These are phyloP conservation scores for Globisporangium middletonii DNA, from an alignment of 352 stramenopile species.

Conservation along the genomic window DNA sequence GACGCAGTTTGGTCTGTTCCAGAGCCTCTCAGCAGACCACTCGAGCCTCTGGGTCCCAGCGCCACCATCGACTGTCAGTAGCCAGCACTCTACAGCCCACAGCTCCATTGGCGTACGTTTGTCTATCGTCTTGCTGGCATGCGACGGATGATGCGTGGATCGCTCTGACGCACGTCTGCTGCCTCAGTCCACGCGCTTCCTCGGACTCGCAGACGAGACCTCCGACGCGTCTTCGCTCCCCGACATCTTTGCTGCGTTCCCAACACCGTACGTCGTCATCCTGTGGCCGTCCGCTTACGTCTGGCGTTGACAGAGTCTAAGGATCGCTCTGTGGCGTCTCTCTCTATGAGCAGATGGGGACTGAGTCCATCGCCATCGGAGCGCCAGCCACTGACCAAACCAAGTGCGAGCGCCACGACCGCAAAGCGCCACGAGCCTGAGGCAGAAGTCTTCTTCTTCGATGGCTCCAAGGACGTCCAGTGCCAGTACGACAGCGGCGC, in stretches of 20 bases:
- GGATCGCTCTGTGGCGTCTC: not conserved
- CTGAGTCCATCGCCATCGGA: not conserved
- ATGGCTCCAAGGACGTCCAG: conserved; percentile 24
- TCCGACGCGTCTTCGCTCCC: not conserved
- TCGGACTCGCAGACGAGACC: not conserved
- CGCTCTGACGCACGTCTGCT: not conserved
- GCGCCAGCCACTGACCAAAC: not conserved
- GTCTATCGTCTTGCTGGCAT: too few relatives aligned
- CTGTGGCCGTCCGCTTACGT: not conserved
- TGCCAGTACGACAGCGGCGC: conserved; percentile 1
- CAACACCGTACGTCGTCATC: not conserved
- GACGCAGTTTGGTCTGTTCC: conserved; percentile 10
- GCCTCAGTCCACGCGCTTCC: not conserved
- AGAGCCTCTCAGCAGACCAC: conserved; percentile 1
- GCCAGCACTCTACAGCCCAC: not conserved
- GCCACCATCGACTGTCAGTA: not conserved
- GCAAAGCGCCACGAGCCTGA: not conserved
- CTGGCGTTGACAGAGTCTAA: not conserved
- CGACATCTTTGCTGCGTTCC: not conserved
- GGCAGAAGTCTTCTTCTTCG: conserved; percentile 37
- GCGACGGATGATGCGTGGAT: too few relatives aligned
- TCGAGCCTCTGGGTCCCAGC: conserved; percentile 11
- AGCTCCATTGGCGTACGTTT: not conserved
- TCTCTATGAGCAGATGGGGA: not conserved
- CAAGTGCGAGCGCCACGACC: not conserved